Percentiles rank a stretch among this genome's conserved stretches.
These are phyloP conservation scores for Phytophthora kernoviae DNA, from an alignment of 352 stramenopile species.

Conservation along the genomic window DNA sequence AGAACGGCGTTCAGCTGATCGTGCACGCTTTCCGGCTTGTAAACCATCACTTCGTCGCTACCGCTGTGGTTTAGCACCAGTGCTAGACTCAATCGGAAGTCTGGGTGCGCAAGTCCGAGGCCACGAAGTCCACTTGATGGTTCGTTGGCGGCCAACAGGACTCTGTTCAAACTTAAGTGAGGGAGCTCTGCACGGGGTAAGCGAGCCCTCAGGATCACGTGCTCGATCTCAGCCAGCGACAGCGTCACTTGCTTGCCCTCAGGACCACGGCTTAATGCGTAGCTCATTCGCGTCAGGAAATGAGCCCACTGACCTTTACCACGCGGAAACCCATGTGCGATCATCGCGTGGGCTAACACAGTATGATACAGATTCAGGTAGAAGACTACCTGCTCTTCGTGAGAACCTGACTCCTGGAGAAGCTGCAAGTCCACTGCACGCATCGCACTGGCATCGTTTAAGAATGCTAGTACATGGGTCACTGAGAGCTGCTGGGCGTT, in stretches of 20 bases:
- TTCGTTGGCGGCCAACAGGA: slow-evolving; percentile 20
- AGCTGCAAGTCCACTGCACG: slow-evolving; percentile 56
- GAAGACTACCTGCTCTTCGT: slow-evolving; percentile 76
- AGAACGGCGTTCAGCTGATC: slow-evolving; percentile 75
- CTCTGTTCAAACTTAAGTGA: slow-evolving; percentile 37
- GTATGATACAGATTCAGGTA: slow-evolving; percentile 85
- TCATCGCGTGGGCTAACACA: slow-evolving; percentile 79
- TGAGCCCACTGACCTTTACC: slow-evolving; percentile 58
- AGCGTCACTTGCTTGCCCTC: slow-evolving; percentile 45
- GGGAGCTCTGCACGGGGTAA: slow-evolving; percentile 55
- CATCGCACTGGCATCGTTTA: slow-evolving; percentile 67
- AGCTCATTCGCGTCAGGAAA: slow-evolving; percentile 70
- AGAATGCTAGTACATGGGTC: slow-evolving; percentile 63
- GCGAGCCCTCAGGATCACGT: slow-evolving; percentile 65
- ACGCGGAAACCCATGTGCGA: slow-evolving; percentile 64
- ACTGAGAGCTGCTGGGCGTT: slow-evolving; percentile 45
- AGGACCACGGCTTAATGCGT: slow-evolving; percentile 46
- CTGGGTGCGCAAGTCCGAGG: slow-evolving; percentile 61
- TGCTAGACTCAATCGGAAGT: slow-evolving; percentile 81
- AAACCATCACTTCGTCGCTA: slow-evolving; percentile 22
- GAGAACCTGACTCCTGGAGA: slow-evolving; percentile 41
- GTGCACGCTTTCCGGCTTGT: slow-evolving; percentile 51
- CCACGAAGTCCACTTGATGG: slow-evolving; percentile 26
- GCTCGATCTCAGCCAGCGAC: slow-evolving; percentile 82
- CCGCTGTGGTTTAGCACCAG: slow-evolving; percentile 60